Base-by-base conservation (phyloP, 78 protist species). In the Kipferlia bialata region DNA sequence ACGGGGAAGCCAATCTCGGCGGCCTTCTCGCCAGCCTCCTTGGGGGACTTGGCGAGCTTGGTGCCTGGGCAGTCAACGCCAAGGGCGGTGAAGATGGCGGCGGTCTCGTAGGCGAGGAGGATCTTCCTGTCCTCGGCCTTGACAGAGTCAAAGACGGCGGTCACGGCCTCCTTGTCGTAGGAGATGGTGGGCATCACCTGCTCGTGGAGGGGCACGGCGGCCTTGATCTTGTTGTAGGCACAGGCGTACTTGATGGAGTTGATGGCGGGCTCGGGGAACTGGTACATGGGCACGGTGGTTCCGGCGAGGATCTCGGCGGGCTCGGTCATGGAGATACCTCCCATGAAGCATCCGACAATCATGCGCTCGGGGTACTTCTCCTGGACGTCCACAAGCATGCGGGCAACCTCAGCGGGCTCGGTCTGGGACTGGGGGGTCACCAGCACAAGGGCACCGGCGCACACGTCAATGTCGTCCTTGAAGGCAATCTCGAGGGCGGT, bases 401-500 rank as follows among this genome's bases (percentile, higher is more conserved):
- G 54, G 64, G 79, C 72, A 29, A 71, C 64, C 26, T 41, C 79
- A 36, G 79, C 66, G 20, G 79, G 64, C 29, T 75, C 61, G 32
- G 79, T 59, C 79, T 65, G 48, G 31, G 34, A 71, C 51, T 75
- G 79, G 2, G 79, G 79, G 64, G 79, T 75, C 17, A 75, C 32
- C 63, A 75, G 64, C 54, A 48, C 59, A 6, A 75, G 61, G 28
- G 44, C 29, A 53, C 66, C 79, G 48, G 5, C 48, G n/a, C n/a
- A n/a, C n/a, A n/a, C n/a, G 53, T 64, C 79, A 36, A 2, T 34
- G 26, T 64, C 7, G 55, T 75, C 71, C 26, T 31, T 29, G 12
- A 63, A 38, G 26, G 53, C 44, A 20, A 64, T 29, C 26, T 48
- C 66, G 36, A 75, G 32, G 55, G 72, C 2, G 31, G 34, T 0